Evolutionary conservation across 2,329 filamentous ascomycete species (phyloP).

Genomic region (Cytospora schulzeri): DNA sequence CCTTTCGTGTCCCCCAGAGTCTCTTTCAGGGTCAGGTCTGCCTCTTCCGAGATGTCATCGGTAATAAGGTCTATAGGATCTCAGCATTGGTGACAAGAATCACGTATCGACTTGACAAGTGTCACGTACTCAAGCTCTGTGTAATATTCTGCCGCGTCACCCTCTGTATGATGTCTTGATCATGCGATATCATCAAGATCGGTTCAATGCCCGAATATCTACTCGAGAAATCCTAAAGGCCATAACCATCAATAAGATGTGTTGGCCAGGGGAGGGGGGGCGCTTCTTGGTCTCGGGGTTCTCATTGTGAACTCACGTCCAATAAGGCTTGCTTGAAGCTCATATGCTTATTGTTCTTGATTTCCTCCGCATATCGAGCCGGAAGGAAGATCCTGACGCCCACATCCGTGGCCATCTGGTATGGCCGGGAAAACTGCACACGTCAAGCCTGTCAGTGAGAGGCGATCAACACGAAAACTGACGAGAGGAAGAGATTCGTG

Average conservation of each 20-base stretch:
- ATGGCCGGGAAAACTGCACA: conserved; percentile 11
- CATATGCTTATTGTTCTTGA: conserved; percentile 16
- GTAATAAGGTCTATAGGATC: conserved; percentile 15
- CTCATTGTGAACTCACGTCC: background rate
- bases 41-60: conserved; percentile 20
- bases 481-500: no score
- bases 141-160: conserved; percentile 16
- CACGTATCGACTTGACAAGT: background rate
- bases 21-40: background rate
- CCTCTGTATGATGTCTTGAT: conserved; percentile 4
- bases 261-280: no score
- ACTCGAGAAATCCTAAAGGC: conserved; percentile 9
- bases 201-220: conserved; percentile 1
- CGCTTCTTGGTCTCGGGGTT: no score
- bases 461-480: no score
- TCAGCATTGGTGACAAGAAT: background rate
- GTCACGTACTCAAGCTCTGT: conserved; percentile 11
- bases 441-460: background rate
- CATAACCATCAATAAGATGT: background rate
- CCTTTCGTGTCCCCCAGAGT: conserved; percentile 15
- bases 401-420: conserved; percentile 17
- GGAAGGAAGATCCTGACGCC: conserved; percentile 19
- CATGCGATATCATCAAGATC: background rate
- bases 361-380: conserved; percentile 18
- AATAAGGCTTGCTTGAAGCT: conserved; percentile 10